Base-by-base conservation (phyloP, 2,329 filamentous ascomycete genomes). In the Sphaerulina vaccinii region DNA sequence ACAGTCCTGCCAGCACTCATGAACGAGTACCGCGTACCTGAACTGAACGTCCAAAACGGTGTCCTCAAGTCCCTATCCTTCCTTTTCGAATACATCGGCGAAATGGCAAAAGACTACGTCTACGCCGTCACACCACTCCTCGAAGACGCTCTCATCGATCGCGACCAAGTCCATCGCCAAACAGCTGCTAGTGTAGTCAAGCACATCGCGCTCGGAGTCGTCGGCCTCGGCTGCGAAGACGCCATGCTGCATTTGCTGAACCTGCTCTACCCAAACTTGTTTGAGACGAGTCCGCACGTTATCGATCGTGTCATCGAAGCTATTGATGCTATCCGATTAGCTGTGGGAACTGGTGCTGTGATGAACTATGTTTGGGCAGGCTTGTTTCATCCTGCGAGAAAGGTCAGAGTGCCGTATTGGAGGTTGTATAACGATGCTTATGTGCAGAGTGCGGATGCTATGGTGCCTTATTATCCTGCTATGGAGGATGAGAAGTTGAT, bases 341-440 rank as follows among this genome's bases (percentile, higher is more conserved):
- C 92, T 0, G 87, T 97, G 38, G 93, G 93, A 0, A 89, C 90
- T 0, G 93, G 93, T 2, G 76, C 95, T 18, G 89, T 96, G 29
- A 87, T 99, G 80, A 99, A 99, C 75, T 99, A 99, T 70, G 86
- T 97, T 54, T 97, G 91, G 91, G 92, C 93, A 0, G 93, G 93
- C 15, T 78, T 99, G 15, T 99, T 99, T 79, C 95, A 99, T 69
- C 92, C 93, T 0, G 93, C 93, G 2, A 82, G 93, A 57, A 97
- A 97, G 75, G 93, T 99, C 48, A 82, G 93, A 55, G 86, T 84
- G 58, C 93, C 95, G 16, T 99, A 97, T 75, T 99, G 93, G 92
- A 80, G 93, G 52, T 76, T 99, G 37, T 96, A 96, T 75, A 99
- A 99, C 65, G 90, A 96, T 70, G 90, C 91, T 3, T 99, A 99